Evolutionary conservation across 2,329 filamentous ascomycete genomes (phyloP), one percentile per base, ranked within the genome.

Genomic region (Ustilaginoidea virens): DNA sequence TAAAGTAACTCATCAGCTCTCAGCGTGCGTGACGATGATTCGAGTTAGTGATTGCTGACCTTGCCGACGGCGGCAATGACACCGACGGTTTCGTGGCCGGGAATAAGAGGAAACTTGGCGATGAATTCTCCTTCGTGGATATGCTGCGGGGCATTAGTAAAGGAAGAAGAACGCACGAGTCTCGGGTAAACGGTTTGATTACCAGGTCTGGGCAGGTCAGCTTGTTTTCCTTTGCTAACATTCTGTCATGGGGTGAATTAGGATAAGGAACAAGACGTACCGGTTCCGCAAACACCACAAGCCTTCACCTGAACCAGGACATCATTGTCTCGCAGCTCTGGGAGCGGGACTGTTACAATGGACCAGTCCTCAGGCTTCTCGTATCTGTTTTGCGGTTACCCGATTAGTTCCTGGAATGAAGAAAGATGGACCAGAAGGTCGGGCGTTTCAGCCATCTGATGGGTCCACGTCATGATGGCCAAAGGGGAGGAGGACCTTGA

Each of bases 51-150:
- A n/a, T n/a, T n/a, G 33, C 39, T 18, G 31, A 46, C 45, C 36
- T 59, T 59, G 27, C 67, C 68, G 22, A 69, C 45, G 9, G 61
- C 69, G 18, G 68, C 74, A 31, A 80, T 61, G 20, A 71, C 63
- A 39, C 74, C 74, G 23, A 75, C 69, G 20, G 74, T 76, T 49
- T 80, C 74, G 41, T 80, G 74, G 28, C 74, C 72, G 34, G 72
- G 72, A 41, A 77, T 72, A 33, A 77, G 55, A 29, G 73, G 73
- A 45, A 77, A 77, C 54, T 73, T 56, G 38, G 56, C 58, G 24
- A 61, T 60, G 40, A 80, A 80, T 53, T 79, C 73, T 43, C 74
- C 75, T 48, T 78, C 69, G 44, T 79, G 73, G 42, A 73, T 74
- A 43, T 74, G 69, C 48, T 47, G 30, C 10, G 7, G 5, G 5